Base-by-base conservation (phyloP, 306 rosid genomes). In the Cucumis melo region DNA sequence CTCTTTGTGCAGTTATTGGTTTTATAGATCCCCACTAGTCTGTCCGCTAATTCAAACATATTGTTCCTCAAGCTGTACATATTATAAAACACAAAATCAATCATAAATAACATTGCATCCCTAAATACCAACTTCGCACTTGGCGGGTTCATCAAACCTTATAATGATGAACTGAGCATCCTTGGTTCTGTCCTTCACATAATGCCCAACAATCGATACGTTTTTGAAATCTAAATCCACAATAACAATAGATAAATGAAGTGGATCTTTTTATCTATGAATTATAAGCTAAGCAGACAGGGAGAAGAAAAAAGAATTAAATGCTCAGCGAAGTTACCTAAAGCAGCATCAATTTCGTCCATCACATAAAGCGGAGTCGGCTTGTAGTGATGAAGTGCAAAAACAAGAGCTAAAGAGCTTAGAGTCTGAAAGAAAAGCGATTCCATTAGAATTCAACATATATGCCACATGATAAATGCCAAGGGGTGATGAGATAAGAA, bases 271-370 rank as follows among this genome's bases (percentile, higher is more conserved):
- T 46, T 46, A 27, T 13, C 53, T 12, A 46, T 46, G 36, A 11
- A 42, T 11, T 36, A 39, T 44, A 67, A 67, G 74, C 36, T 44
- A 67, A 67, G 74, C 36, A 11, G 12, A 12, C 15, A 4, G 74
- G 36, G 10, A 38, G 70, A 34, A 42, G 23, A 63, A 51, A 10
- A 39, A 13, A 3, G 5, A 50, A 60, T 11, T 23, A 19, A 77
- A 29, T 73, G 64, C 73, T 67, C 50, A 73, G 46, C 14, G 51
- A 5, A 78, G 29, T 16, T 86, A 94, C 95, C 98, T 46, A 94
- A 83, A 38, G 98, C 98, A 42, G 98, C 98, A 79, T 94, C 98
- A 15, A 94, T 94, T 85, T 94, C 98, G 73, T 94, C 98, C 98
- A 94, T 94, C 14, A 94, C 98, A 76, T 94, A 94, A 65, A 94